Evolutionary conservation across 495 filamentous ascomycete genomes (phyloP), one percentile per base, ranked within the genome.

Genomic region (Xylaria flabelliformis): DNA sequence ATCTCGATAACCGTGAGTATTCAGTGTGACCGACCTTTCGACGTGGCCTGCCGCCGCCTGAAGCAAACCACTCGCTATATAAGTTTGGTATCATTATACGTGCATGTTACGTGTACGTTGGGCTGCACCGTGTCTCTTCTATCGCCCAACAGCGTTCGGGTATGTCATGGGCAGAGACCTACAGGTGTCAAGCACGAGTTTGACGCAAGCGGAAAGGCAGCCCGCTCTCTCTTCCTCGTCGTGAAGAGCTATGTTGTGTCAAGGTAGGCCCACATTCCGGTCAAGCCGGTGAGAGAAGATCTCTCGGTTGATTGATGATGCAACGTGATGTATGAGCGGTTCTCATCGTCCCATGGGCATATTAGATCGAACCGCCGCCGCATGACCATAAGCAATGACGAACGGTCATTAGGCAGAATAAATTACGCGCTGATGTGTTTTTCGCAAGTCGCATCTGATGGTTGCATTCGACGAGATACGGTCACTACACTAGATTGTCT

Each of bases 121-220:
- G 48, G 17, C 64, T 39, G 48, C 46, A 24, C 13, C 55, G 48
- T 55, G 29, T 32, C 34, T 36, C 19, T 62, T 19, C 42, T 41
- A 21, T 46, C 65, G n/a, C 13, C 51, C 51, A 68, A 58, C 65
- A 29, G 26, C 66, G 36, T 69, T 59, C 55, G 53, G 36, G 21
- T 58, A 44, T 58, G 34, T 8, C 51, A 21, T 39, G 65, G 56
- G 19, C 17, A 42, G 68, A 21, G 34, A 36, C 46, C 48, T 71
- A 48, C 69, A 71, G 59, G 56, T 64, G 69, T 64, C 69, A 71
- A 71, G 48, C 59, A 55, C 59, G 61, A 71, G 48, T 24, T 64
- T 34, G 59, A 64, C 46, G 48, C 69, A 71, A 56, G 46, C 69
- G 69, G 58, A 34, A 63, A 10, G 48, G 61, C 42, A 64, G 17